Conservation (phyloP, 176 grass and related monocot genomes). For the Bolboschoenus planiculmis region DNA sequence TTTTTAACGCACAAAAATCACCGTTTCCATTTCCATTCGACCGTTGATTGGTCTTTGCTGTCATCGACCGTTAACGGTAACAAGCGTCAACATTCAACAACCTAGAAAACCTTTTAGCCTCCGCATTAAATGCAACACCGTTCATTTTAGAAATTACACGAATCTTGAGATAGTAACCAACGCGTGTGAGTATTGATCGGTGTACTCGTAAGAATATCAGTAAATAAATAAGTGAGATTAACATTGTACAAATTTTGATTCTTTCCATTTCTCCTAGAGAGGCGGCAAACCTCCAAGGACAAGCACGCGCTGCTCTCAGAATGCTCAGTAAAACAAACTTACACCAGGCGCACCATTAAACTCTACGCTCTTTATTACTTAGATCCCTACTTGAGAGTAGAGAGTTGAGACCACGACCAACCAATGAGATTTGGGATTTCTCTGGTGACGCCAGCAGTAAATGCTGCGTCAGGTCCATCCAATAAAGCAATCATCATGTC, state of each 20-base stretch:
- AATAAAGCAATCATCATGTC: neutral
- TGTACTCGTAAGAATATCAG: neutral
- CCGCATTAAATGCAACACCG: neutral
- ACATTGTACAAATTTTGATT: neutral
- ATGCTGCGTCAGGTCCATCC: neutral
- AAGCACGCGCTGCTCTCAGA: constrained; percentile 31
- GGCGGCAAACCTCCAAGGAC: constrained; percentile 22
- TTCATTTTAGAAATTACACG: neutral
- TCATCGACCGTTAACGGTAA: neutral
- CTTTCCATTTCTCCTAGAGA: neutral
- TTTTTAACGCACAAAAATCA: neutral
- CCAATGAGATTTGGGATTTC: neutral
- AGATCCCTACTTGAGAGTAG: neutral
- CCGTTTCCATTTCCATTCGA: constrained; percentile 17
- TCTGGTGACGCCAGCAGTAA: neutral
- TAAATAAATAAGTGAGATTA: neutral
- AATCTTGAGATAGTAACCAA: neutral
- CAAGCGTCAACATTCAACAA: neutral
- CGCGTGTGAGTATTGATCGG: too few relatives aligned
- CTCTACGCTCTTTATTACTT: neutral
- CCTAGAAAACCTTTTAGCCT: too few relatives aligned
- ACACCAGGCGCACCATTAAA: neutral
- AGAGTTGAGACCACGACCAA: neutral
- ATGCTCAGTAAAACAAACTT: neutral
- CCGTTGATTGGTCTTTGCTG: neutral